Conservation (phyloP, 2,329 filamentous ascomycete species). For the Ilyonectria sp. region DNA sequence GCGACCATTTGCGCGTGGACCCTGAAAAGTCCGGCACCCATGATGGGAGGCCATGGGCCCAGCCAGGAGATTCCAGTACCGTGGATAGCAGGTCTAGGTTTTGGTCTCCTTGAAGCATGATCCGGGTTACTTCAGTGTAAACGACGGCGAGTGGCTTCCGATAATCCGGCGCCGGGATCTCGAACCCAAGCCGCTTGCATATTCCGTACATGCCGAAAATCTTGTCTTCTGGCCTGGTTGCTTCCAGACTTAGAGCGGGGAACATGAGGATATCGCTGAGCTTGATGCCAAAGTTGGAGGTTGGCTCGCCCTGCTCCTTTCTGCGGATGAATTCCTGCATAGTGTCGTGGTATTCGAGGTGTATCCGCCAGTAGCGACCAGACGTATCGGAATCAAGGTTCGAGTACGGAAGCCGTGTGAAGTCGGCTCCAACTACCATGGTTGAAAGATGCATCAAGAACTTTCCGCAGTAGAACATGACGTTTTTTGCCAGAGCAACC, state of each 20-base stretch:
- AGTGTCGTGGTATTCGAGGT: background rate
- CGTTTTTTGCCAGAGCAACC: background rate
- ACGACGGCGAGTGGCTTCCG: background rate
- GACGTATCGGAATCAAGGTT: background rate
- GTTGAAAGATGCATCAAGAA: background rate
- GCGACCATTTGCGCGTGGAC: background rate
- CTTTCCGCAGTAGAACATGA: background rate
- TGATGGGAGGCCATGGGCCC: background rate
- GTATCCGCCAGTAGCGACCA: background rate
- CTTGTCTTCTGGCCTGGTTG: background rate
- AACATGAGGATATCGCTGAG: background rate
- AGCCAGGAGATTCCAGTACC: background rate
- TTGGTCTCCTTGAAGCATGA: background rate
- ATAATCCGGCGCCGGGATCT: background rate
- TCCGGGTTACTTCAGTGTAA: background rate
- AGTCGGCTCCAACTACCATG: background rate
- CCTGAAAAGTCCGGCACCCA: background rate
- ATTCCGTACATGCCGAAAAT: background rate
- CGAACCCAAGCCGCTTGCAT: background rate
- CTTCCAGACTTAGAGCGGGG: background rate
- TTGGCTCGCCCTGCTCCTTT: background rate
- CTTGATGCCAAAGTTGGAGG: background rate
- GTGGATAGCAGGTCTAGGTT: background rate
- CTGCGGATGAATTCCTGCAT: background rate
- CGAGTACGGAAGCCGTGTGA: background rate